Percentiles rank a stretch among this genome's conserved stretches.
phyloP scores from a whole-genome alignment of 495 filamentous ascomycete species.

The Corynascus novoguineensis region DNA sequence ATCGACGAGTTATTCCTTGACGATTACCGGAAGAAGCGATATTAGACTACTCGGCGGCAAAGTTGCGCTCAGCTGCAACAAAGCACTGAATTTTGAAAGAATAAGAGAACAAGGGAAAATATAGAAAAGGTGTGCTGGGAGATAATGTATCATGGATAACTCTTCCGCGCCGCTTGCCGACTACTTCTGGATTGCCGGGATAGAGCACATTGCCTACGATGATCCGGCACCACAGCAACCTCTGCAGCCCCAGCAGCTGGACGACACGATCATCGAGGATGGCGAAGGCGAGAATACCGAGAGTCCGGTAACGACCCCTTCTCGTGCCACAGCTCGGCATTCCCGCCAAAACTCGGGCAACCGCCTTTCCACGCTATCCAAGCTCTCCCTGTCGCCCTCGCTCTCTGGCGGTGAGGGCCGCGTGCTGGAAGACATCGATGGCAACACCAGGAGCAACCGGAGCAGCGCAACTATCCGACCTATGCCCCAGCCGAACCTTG shows the following conservation, averaged over 20 bases:
- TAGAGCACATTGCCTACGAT: conserved; percentile 65
- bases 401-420: conserved; percentile 42
- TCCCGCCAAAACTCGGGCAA: conserved; percentile 61
- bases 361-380: conserved; percentile 59
- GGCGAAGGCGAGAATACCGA: conserved; percentile 48
- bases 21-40: no score
- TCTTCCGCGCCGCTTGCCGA: conserved; percentile 83
- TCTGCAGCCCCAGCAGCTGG: conserved; percentile 39
- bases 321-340: conserved; percentile 52
- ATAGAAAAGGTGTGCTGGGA: conserved; percentile 9
- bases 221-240: conserved; percentile 34
- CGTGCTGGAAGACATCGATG: conserved; percentile 53
- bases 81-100: not conserved
- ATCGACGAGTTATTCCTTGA: not conserved
- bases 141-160: conserved; percentile 50
- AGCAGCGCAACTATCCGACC: conserved; percentile 82
- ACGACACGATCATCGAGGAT: conserved; percentile 80
- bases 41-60: no score
- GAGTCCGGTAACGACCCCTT: conserved; percentile 34
- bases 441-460: conserved; percentile 70
- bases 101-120: not conserved
- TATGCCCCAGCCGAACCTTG: conserved; percentile 32
- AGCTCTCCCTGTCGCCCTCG: conserved; percentile 46
- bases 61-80: not conserved
- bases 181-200: conserved; percentile 97